Conservation (phyloP, 2,329 filamentous ascomycete genomes). For the Ophiosphaerella herpotricha region DNA sequence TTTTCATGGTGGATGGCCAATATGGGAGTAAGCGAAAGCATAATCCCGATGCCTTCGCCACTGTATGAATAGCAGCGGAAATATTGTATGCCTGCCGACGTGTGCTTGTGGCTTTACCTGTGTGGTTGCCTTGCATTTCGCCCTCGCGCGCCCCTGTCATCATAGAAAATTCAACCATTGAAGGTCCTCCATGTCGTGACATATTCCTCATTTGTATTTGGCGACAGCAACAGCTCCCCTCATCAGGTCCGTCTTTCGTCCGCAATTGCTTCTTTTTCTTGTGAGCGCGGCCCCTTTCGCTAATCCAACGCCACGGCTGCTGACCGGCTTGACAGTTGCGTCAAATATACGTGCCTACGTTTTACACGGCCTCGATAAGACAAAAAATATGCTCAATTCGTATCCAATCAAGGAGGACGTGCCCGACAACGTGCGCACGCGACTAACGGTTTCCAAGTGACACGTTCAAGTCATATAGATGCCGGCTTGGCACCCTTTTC, state of each 20-base stretch:
- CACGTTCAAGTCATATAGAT: background rate
- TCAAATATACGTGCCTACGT: too few species aligned
- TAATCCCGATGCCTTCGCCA: background rate
- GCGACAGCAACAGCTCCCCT: background rate
- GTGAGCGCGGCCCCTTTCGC: background rate
- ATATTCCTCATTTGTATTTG: background rate
- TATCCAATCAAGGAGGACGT: background rate
- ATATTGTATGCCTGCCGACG: background rate
- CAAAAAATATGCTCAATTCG: background rate
- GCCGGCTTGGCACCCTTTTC: background rate
- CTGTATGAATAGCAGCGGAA: slow-evolving; percentile 3
- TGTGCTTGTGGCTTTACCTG: background rate
- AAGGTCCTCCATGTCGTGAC: too few species aligned
- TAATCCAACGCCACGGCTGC: background rate
- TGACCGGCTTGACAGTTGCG: background rate
- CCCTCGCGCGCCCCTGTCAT: too few species aligned
- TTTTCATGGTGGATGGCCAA: background rate
- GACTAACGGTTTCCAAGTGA: background rate
- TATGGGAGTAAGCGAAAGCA: slow-evolving; percentile 5
- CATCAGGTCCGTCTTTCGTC: background rate
- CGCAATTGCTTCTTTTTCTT: background rate
- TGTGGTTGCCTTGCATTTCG: background rate
- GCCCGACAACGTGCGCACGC: background rate
- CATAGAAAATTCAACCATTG: too few species aligned
- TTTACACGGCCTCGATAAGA: background rate